Conservation (phyloP, 257 asterid genomes). For the Fraxinus quadrangulata region DNA sequence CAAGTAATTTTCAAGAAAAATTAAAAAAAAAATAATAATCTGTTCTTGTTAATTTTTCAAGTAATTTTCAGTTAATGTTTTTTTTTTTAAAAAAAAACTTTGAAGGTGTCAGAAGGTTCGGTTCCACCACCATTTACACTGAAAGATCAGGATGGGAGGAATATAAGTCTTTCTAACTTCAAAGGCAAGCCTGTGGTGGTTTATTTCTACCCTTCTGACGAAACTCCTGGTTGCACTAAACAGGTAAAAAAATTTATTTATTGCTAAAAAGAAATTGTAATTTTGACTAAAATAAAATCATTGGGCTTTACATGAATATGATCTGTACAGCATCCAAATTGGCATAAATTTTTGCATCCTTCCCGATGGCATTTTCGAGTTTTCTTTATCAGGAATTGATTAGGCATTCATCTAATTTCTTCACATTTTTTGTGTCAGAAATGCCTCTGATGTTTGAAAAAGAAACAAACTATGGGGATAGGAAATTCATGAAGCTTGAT, state of each 20-base stretch:
- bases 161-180: constrained; percentile 73
- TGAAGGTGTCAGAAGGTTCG: constrained; percentile 80
- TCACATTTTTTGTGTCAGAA: background rate
- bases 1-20: background rate
- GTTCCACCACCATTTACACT: constrained; percentile 67
- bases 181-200: constrained; percentile 94
- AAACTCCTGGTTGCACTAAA: constrained; percentile 93
- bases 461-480: background rate
- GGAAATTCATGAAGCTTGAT: background rate
- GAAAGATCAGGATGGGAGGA: constrained; percentile 89
- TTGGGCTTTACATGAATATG: background rate
- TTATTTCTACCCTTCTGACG: constrained; percentile 99
- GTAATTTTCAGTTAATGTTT: background rate
- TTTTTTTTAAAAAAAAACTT: background rate
- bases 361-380: background rate
- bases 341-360: background rate
- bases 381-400: background rate
- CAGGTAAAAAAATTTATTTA: constrained; percentile 48
- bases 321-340: background rate
- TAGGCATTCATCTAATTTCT: background rate
- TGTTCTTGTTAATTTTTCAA: too few relatives aligned
- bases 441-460: background rate
- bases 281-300: background rate
- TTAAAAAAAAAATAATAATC: too few relatives aligned
- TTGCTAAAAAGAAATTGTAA: background rate